Evolutionary conservation across 805 yeast genomes (phyloP).

Genomic region (Yarrowia deformans): DNA sequence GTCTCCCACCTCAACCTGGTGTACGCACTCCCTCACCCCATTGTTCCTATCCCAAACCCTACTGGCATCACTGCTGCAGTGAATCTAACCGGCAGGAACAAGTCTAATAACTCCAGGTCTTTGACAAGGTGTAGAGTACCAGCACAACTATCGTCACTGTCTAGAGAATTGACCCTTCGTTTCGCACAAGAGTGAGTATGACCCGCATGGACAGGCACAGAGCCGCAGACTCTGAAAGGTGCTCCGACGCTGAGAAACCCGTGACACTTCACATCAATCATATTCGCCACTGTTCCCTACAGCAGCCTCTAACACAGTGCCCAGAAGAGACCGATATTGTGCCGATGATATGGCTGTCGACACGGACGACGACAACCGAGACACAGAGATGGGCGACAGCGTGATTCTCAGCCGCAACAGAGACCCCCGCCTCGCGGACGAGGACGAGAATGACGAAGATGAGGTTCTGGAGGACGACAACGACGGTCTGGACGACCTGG

Average conservation of each 20-base stretch:
- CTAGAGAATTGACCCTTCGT: background rate
- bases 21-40: constrained; percentile 3
- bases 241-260: too few species aligned
- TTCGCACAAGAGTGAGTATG: constrained; percentile 3
- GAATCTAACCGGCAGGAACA: constrained; percentile 22
- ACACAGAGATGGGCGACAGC: constrained; percentile 32
- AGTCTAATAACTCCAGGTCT: constrained; percentile 8
- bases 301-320: constrained; percentile 18
- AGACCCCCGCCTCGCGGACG: constrained; percentile 40
- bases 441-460: constrained; percentile 42
- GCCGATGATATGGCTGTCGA: constrained; percentile 36
- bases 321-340: constrained; percentile 35
- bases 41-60: constrained; percentile 30
- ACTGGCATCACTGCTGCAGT: constrained; percentile 28
- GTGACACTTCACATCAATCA: background rate
- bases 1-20: constrained; percentile 16
- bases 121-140: background rate
- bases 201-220: background rate
- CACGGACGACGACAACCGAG: constrained; percentile 35
- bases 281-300: background rate
- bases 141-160: constrained; percentile 1
- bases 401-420: constrained; percentile 21
- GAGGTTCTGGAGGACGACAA: constrained; percentile 42
- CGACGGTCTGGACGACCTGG: constrained; percentile 42
- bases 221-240: too few species aligned